Evolutionary conservation across 805 yeast species (phyloP), one percentile per base, ranked within the genome.

Genomic region (Starmerella ratchasimensis): DNA sequence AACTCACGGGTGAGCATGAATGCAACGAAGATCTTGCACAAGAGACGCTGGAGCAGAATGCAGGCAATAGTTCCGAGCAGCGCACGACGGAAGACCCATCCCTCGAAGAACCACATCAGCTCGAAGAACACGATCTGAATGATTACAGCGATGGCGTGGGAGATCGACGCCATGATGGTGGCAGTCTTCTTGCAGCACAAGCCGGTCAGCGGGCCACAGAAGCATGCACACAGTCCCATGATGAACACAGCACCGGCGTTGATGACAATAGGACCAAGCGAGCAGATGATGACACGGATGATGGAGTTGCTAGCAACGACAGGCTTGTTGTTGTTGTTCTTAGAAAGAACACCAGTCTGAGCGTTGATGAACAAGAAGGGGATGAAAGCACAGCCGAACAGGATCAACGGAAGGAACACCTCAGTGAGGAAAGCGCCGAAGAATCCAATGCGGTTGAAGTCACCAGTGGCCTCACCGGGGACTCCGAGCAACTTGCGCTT

Each of bases 121-220:
- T 88, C 80, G 66, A 83, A 88, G 71, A 82, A 81, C 28, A 78
- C 67, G 50, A 90, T 65, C 67, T 88, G 93, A 48, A 83, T 67
- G 52, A 93, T 60, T 38, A 93, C 96, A 14, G 96, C 84, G 53
- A 82, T 67, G 64, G 94, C 96, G 57, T 90, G 98, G 16, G 97
- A 94, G 58, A 90, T 63, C 54, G 82, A 95, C 28, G 99, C 99
- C 64, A 76, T 76, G 28, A 83, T 93, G 9, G 95, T 78, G 64
- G 94, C 94, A 35, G 96, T 86, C 69, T 80, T 79, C 74, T 86
- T 86, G 68, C 97, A 88, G 64, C 98, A 88, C 65, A 86, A 61
- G 41, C 90, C 90, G 48, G 88, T 73, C 57, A 88, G 53, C 51
- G 99, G 98, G 60, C 99, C 99, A 21, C 94, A 82, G 70, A 96